Base-by-base conservation (phyloP, 2,329 filamentous ascomycete species). In the Fusarium napiforme region DNA sequence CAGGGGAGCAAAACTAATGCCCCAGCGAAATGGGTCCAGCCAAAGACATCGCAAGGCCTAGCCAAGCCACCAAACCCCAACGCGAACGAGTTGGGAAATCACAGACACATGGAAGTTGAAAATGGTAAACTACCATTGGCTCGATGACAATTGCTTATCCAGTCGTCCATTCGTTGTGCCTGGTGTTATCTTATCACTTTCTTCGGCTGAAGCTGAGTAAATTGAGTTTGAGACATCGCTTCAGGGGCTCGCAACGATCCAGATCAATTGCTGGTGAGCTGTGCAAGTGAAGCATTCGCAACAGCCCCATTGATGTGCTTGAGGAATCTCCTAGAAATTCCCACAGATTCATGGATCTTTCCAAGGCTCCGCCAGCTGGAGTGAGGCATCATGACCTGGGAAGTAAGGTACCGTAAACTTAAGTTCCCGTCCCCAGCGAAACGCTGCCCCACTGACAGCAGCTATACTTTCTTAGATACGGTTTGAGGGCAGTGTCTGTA, bases 41-140 rank as follows among this genome's bases (percentile, higher is more conserved):
- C 36, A 53, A 46, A 64, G 50, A 64, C 58, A 69, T 42, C 58
- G 62, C 61, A 72, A 65, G 68, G 63, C 56, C 66, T 52, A 74
- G 69, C 71, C 70, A 70, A 77, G 74, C 75, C 74, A 74, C 72
- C 67, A 40, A 69, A 71, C 60, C 67, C 69, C 66, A 75, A 73
- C 70, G 53, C 68, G 71, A 77, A 50, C 65, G 52, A 70, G 61
- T 60, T 42, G 60, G 67, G 64, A 57, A 72, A 65, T 62, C 50
- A 18, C 47, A 71, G 60, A 60, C 67, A 69, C 60, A 69, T 60
- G 57, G 50, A 64, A 74, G 69, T 63, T 56, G 37, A 50, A 73
- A 60, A 61, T 47, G 46, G 59, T 69, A 69, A 67, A 67, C 60
- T 66, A 57, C 61, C 40, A 69, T 70, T 69, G 67, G 66, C 42